Conservation (phyloP, 2,329 filamentous ascomycete species). For the Exophiala mesophila region DNA sequence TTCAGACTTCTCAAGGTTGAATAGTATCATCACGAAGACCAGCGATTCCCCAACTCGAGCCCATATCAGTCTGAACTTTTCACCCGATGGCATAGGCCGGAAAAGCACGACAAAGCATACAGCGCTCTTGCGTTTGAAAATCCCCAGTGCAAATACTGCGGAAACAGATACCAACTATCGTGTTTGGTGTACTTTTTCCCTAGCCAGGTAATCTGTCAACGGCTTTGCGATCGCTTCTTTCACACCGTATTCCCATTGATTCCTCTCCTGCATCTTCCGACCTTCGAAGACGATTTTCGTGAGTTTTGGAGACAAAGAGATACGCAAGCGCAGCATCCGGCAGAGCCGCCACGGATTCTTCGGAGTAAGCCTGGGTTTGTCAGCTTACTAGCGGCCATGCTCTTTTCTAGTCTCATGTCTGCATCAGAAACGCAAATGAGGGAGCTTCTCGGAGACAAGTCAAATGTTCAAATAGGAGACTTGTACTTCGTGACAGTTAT, state of each 20-base stretch:
- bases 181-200: constrained; percentile 20
- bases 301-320: constrained; percentile 15
- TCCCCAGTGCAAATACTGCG: constrained; percentile 18
- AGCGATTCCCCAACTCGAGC: not conserved
- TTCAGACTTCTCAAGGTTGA: not conserved
- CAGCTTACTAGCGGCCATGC: constrained; percentile 17
- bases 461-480: constrained; percentile 6
- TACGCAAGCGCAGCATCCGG: constrained; percentile 10
- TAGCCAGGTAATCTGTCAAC: constrained; percentile 14
- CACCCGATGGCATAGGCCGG: constrained; percentile 7
- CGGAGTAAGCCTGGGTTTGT: constrained; percentile 21
- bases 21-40: constrained; percentile 5
- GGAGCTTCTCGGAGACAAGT: constrained; percentile 6
- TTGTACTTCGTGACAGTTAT: constrained; percentile 21
- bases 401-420: constrained; percentile 18
- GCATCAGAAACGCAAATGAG: constrained; percentile 8
- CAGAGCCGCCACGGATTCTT: constrained; percentile 14
- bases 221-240: constrained; percentile 19
- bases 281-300: constrained; percentile 20
- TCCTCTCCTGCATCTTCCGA: constrained; percentile 17
- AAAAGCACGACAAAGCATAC: constrained; percentile 1
- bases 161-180: constrained; percentile 17
- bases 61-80: constrained; percentile 6
- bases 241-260: constrained; percentile 21
- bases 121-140: constrained; percentile 1